Evolutionary conservation across 148 eudicot genomes (phyloP), one percentile per base, ranked within the genome.

Genomic region (Dysphania ambrosioides): DNA sequence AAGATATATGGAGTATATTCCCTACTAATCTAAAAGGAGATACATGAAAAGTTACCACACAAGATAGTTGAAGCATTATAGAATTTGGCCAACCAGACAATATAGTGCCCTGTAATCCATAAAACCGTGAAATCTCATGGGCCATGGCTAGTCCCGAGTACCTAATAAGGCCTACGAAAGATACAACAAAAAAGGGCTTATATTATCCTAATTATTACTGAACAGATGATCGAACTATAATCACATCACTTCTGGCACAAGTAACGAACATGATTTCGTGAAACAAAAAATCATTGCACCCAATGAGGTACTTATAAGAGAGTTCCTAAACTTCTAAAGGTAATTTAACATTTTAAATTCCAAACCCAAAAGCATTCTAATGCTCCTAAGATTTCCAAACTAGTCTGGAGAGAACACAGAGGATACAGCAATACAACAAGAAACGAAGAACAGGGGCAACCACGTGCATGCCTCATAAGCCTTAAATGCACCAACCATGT

Each of bases 381-480:
- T 9, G 18, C 21, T 23, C 40, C 26, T 5, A 31, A 26, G 30
- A 42, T 12, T 70, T 66, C 23, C 64, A 55, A 4, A 24, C 1
- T 6, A 29, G 42, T 38, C 57, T 26, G 44, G 23, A 69, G 55
- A 68, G 30, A 47, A 11, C 41, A 57, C 31, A 32, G 19, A 59
- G 66, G 36, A 56, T 12, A 55, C 31, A 67, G 26, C 73, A 42
- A 42, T 18, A 58, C 38, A 69, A 26, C 68, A 58, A 13, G 79
- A n/a, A n/a, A 34, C 55, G 36, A 40, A 15, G 19, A 31, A 32
- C 67, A 51, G 9, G 7, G 51, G 4, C 11, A 74, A 51, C 21
- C 35, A 16, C n/a, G n/a, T n/a, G n/a, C n/a, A n/a, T n/a, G n/a
- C n/a, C n/a, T n/a, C n/a, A n/a, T n/a, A n/a, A n/a, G n/a, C n/a